Conservation (phyloP, 1,284 basidiomycete genomes). For the Ustilago crameri region DNA sequence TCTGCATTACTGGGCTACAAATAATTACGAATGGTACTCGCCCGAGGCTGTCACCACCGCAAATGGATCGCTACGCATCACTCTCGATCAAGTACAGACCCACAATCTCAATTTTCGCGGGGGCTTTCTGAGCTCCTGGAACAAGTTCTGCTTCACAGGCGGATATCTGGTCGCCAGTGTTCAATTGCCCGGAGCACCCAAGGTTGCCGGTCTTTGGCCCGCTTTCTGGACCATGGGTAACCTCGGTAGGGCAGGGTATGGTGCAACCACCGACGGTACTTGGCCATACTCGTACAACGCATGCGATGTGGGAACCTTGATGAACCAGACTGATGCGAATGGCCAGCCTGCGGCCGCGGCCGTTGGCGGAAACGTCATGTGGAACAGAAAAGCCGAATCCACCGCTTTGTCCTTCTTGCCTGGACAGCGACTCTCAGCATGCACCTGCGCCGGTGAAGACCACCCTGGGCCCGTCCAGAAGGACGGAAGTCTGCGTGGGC, state of each 20-base stretch:
- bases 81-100: slow-evolving; percentile 66
- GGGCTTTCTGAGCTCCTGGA: slow-evolving; percentile 75
- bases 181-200: slow-evolving; percentile 79
- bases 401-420: slow-evolving; percentile 73
- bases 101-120: slow-evolving; percentile 78
- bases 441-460: slow-evolving; percentile 81
- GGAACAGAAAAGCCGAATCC: slow-evolving; percentile 62
- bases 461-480: slow-evolving; percentile 80
- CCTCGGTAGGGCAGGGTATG: slow-evolving; percentile 65
- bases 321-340: slow-evolving; percentile 60
- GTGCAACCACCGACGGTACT: slow-evolving; percentile 73
- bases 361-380: slow-evolving; percentile 50
- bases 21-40: slow-evolving; percentile 73
- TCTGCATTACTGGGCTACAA: slow-evolving; percentile 76
- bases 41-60: slow-evolving; percentile 82
- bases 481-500: slow-evolving; percentile 79
- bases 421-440: slow-evolving; percentile 77
- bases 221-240: slow-evolving; percentile 87
- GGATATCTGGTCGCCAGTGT: slow-evolving; percentile 83
- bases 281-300: slow-evolving; percentile 75
- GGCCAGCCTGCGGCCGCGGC: slow-evolving; percentile 34
- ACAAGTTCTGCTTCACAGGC: slow-evolving; percentile 94
- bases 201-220: slow-evolving; percentile 69
- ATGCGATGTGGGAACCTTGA: slow-evolving; percentile 61
- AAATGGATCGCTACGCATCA: slow-evolving; percentile 82